These are phyloP conservation scores for Kodamaea restingae DNA, from an alignment of 805 yeast species.

Conservation along the genomic window DNA sequence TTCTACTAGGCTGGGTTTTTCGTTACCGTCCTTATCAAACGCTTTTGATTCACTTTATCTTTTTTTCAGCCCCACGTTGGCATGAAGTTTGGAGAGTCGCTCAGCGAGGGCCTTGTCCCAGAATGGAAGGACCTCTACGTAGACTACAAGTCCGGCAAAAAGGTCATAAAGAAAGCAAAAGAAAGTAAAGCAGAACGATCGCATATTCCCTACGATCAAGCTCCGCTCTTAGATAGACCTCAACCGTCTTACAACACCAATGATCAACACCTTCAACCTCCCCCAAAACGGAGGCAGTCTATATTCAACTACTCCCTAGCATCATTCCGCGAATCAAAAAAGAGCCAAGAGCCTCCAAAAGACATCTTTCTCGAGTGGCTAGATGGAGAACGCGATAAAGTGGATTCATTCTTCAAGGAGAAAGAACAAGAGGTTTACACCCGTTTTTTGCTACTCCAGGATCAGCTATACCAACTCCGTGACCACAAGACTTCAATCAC, in stretches of 20 bases:
- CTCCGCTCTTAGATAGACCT: slow-evolving; percentile 6
- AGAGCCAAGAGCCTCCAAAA: slow-evolving; percentile 15
- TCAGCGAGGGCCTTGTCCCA: slow-evolving; percentile 69
- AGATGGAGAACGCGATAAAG: slow-evolving; percentile 54
- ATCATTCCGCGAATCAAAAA: slow-evolving; percentile 16
- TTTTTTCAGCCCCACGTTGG: neutral
- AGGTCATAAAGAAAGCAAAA: slow-evolving; percentile 41
- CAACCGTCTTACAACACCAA: slow-evolving; percentile 4
- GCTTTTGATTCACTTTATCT: too few relatives aligned
- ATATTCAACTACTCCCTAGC: slow-evolving; percentile 20
- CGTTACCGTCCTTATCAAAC: too few relatives aligned
- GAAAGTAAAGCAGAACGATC: neutral
- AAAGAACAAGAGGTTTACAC: slow-evolving; percentile 59
- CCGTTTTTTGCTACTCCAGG: slow-evolving; percentile 59
- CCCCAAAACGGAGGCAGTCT: slow-evolving; percentile 14
- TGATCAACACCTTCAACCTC: neutral
- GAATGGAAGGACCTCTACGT: slow-evolving; percentile 85
- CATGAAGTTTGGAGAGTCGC: slow-evolving; percentile 70
- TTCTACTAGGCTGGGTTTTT: too few relatives aligned
- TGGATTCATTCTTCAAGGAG: slow-evolving; percentile 56
- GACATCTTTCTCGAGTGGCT: slow-evolving; percentile 59
- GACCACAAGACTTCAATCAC: slow-evolving; percentile 41
- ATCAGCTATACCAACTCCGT: slow-evolving; percentile 60
- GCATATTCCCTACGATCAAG: slow-evolving; percentile 1
- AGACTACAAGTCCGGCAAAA: slow-evolving; percentile 62